These are phyloP conservation scores for Syncephalastrum monosporum DNA, from an alignment of 371 early-diverging fungal species.

Conservation along the genomic window DNA sequence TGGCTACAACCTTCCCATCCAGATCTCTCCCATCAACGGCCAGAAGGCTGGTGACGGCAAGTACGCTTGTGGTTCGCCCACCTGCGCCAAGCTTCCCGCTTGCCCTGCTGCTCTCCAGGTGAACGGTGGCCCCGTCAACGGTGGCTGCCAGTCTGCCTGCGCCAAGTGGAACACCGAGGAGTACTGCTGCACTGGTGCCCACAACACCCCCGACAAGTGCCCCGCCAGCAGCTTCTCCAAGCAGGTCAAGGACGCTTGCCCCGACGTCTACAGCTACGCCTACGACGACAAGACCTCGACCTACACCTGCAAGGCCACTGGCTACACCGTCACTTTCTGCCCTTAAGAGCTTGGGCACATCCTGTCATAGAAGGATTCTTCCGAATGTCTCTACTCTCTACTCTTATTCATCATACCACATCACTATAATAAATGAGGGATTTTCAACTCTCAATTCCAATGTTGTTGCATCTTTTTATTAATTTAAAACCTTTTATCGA, in stretches of 20 bases:
- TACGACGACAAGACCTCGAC: constrained; percentile 34
- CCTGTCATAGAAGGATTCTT: no score
- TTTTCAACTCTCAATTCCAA: no score
- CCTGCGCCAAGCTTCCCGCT: constrained; percentile 10
- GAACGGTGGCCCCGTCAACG: constrained; percentile 8
- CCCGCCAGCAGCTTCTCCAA: constrained; percentile 10
- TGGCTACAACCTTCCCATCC: constrained; percentile 25
- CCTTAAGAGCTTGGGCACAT: constrained; percentile 9
- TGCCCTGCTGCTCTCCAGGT: constrained; percentile 16
- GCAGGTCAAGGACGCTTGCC: constrained; percentile 18
- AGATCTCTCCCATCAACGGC: constrained; percentile 12
- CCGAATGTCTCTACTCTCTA: no score
- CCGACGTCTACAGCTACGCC: constrained; percentile 37
- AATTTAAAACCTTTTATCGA: no score
- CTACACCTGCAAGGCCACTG: constrained; percentile 21
- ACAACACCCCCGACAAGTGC: constrained; percentile 18
- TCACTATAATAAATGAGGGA: no score
- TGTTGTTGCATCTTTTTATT: no score
- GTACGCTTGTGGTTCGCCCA: constrained; percentile 18
- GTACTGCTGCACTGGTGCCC: constrained; percentile 20
- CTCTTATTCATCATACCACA: no score
- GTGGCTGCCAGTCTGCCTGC: constrained; percentile 22
- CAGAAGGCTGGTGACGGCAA: constrained; percentile 9
- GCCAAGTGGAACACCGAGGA: constrained; percentile 14
- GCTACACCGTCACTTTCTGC: constrained; percentile 31